Evolutionary conservation across 345 rosid genomes (phyloP), one percentile per base, ranked within the genome.

Genomic region (Stellera chamaejasme): DNA sequence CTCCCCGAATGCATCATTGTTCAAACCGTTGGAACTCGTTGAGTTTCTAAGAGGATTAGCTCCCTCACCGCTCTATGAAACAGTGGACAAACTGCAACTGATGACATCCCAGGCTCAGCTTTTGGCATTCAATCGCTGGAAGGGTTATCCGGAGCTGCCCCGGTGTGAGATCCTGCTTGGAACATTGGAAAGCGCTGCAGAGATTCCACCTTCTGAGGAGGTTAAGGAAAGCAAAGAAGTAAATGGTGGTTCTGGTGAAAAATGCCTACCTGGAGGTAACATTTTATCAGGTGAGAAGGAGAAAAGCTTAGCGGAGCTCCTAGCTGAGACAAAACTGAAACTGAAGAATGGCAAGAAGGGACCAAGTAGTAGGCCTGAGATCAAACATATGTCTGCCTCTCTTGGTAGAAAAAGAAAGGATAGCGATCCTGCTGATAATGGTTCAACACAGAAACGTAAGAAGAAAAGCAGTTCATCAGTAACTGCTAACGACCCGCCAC

Each of bases 121-220:
- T 60, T 68, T 76, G 65, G 86, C 92, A 52, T 83, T 83, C 66
- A 60, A 60, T 68, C 79, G 69, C 26, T 85, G 84, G 90, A 91
- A 79, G 72, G 92, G 92, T 46, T 76, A 66, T 59, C 41, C 67
- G 16, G 66, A 66, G 23, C 77, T 88, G 52, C 92, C 92, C 2
- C 78, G 74, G 72, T 69, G 83, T 56, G 73, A 65, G 71, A 43
- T 68, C 23, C 71, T 80, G 43, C 63, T 59, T 27, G 79, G 77
- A 16, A 61, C 73, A 64, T 59, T 67, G 54, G 83, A 80, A 71
- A 61, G 69, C 46, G 79, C 76, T 51, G 79, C 69, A 15, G 80
- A 80, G 47, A 56, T 71, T 56, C 63, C 74, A 50, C 60, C 39
- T 45, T 48, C 52, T 32, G 68, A 51, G 51, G 72, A 58, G 68